Percentiles rank a stretch among this genome's conserved stretches.
Evolutionary conservation across 805 yeast species (phyloP).

Genomic region (Candida silvicultrix): DNA sequence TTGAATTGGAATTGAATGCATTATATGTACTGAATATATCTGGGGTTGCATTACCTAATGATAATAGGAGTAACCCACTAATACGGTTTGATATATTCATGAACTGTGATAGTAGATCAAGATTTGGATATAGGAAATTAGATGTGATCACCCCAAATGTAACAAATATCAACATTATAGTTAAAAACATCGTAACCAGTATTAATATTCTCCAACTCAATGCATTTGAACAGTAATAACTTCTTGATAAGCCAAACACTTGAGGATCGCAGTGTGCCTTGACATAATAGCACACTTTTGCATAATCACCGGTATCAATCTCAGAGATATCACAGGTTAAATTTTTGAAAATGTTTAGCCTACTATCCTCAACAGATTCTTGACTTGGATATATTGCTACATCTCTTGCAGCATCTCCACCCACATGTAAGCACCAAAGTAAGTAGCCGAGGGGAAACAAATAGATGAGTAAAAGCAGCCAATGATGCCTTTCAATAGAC

Average conservation of each 20-base stretch:
- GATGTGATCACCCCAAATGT: conserved; percentile 76
- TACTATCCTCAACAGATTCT: no score
- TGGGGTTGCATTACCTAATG: conserved; percentile 90
- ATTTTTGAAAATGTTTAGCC: no score
- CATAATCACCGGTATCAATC: not conserved
- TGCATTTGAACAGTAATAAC: conserved; percentile 3
- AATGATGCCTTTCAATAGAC: not conserved
- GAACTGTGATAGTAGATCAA: conserved; percentile 55
- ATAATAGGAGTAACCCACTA: conserved; percentile 81
- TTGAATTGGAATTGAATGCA: conserved; percentile 68
- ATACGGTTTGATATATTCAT: conserved; percentile 67
- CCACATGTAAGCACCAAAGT: not conserved
- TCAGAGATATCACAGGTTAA: not conserved
- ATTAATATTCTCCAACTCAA: not conserved
- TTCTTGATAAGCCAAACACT: not conserved
- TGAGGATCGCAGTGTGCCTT: conserved; percentile 1
- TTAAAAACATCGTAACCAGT: not conserved
- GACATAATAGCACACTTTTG: conserved; percentile 3
- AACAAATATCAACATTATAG: conserved; percentile 39
- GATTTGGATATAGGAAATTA: conserved; percentile 74
- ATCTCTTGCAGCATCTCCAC: not conserved
- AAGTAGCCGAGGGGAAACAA: not conserved
- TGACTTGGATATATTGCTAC: no score
- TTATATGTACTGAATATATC: conserved; percentile 81
- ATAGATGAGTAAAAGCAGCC: not conserved